These are phyloP conservation scores for Immersiella caudata DNA, from an alignment of 495 filamentous ascomycete species.

Conservation along the genomic window DNA sequence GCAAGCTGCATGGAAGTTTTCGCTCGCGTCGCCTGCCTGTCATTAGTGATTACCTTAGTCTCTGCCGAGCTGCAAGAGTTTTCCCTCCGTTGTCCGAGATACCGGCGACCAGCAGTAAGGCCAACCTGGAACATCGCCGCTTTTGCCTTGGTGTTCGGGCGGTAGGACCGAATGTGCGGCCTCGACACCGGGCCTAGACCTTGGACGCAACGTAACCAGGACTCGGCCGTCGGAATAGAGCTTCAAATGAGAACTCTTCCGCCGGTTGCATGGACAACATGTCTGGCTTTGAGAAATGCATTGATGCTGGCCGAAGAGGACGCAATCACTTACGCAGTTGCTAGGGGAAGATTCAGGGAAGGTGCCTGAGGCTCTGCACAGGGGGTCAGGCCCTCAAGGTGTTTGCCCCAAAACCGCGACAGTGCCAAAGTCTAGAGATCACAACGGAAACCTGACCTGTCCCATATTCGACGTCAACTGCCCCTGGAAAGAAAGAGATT, in stretches of 20 bases:
- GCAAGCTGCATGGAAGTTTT: slow-evolving; percentile 14
- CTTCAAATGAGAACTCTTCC: background rate
- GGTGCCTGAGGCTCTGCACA: background rate
- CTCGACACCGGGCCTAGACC: background rate
- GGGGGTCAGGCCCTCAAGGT: background rate
- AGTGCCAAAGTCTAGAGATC: background rate
- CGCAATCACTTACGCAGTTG: background rate
- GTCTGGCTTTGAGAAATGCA: background rate
- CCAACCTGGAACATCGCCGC: background rate
- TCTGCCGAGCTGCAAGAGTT: background rate
- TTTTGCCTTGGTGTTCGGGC: slow-evolving; percentile 9
- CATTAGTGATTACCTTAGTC: background rate
- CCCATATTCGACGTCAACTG: background rate
- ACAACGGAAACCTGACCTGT: background rate
- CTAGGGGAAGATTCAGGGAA: background rate
- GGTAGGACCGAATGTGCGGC: slow-evolving; percentile 23
- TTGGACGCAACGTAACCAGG: slow-evolving; percentile 8
- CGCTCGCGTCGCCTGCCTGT: background rate
- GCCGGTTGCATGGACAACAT: background rate
- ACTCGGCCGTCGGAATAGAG: background rate
- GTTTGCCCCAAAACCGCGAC: background rate
- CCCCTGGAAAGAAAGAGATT: background rate
- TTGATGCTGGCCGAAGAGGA: background rate
- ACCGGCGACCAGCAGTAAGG: background rate
- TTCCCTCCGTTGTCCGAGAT: slow-evolving; percentile 6